Conservation (phyloP, 2,329 filamentous ascomycete genomes). For the Mycosphaerella arachidis region DNA sequence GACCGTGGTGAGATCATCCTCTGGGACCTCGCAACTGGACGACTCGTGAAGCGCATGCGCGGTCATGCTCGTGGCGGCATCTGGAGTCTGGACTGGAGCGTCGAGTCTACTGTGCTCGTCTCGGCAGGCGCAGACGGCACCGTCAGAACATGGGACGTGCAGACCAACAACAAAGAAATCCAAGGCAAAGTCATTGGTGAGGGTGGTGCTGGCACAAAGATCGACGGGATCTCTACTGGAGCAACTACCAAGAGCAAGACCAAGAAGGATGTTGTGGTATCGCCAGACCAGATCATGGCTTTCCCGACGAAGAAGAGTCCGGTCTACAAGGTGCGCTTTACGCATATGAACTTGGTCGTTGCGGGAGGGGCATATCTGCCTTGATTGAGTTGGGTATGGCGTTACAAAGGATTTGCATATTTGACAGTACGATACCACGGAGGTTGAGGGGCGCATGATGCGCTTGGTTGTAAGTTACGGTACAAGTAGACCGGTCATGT, state of each 20-base stretch:
- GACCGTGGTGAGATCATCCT: constrained; percentile 84
- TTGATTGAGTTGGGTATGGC: constrained; percentile 18
- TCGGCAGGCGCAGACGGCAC: constrained; percentile 90
- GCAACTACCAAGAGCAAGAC: constrained; percentile 44
- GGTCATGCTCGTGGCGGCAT: constrained; percentile 92
- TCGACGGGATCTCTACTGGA: constrained; percentile 40
- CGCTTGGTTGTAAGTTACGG: background rate
- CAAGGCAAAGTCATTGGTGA: constrained; percentile 50
- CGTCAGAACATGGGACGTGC: constrained; percentile 90
- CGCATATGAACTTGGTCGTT: constrained; percentile 88
- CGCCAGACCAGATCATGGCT: constrained; percentile 87
- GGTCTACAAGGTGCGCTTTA: constrained; percentile 89
- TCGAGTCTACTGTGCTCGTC: constrained; percentile 83
- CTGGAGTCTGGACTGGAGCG: constrained; percentile 88
- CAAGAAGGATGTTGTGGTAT: constrained; percentile 76
- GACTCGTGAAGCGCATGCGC: constrained; percentile 83
- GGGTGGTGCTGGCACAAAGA: constrained; percentile 45
- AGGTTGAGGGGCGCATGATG: background rate
- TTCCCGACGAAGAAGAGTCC: constrained; percentile 96
- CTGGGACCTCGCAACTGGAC: constrained; percentile 87
- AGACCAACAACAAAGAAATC: constrained; percentile 41
- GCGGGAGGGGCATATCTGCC: constrained; percentile 70
- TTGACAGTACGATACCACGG: background rate
- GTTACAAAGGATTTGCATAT: constrained; percentile 5
- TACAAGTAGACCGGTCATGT: background rate